A percentile compares a stretch with the other conserved stretches of the same genome.
phyloP scores from a whole-genome alignment of 495 filamentous ascomycete genomes.

The Penicillium roqueforti region DNA sequence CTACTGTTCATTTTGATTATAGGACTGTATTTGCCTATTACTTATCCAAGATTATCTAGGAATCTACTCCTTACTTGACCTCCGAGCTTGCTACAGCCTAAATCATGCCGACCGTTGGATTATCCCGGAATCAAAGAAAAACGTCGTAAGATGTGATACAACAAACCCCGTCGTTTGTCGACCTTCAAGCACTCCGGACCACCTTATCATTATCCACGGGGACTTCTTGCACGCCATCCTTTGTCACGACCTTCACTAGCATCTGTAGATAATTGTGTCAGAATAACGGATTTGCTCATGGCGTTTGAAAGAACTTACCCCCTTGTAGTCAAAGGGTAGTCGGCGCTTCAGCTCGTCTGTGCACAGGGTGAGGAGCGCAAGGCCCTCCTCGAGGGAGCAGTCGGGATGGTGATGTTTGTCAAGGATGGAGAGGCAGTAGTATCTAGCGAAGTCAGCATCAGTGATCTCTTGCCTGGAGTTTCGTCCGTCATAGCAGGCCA shows the following conservation, averaged over 20 bases:
- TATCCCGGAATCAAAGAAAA: constrained; percentile 30
- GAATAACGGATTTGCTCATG: neutral
- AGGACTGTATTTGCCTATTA: neutral
- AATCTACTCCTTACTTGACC: neutral
- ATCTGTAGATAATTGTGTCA: constrained; percentile 42
- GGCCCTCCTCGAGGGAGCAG: constrained; percentile 78
- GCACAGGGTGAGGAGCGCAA: constrained; percentile 89
- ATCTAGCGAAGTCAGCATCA: constrained; percentile 46
- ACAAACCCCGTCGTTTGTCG: constrained; percentile 29
- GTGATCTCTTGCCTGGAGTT: neutral
- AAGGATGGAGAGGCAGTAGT: constrained; percentile 92
- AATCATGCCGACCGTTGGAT: constrained; percentile 10
- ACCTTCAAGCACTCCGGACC: constrained; percentile 59
- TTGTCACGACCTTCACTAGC: constrained; percentile 86
- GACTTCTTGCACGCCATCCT: constrained; percentile 80
- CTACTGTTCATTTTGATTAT: neutral
- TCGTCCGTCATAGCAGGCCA: neutral
- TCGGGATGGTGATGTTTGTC: constrained; percentile 98
- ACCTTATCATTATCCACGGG: constrained; percentile 75
- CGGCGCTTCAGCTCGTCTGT: constrained; percentile 93
- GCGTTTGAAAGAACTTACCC: constrained; percentile 43
- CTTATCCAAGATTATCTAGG: neutral
- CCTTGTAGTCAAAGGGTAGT: constrained; percentile 98
- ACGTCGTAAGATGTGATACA: constrained; percentile 45
- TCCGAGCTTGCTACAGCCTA: constrained; percentile 4